Evolutionary conservation across 495 filamentous ascomycete genomes (phyloP), one percentile per base, ranked within the genome.

Genomic region (Penicillium cosmopolitanum): DNA sequence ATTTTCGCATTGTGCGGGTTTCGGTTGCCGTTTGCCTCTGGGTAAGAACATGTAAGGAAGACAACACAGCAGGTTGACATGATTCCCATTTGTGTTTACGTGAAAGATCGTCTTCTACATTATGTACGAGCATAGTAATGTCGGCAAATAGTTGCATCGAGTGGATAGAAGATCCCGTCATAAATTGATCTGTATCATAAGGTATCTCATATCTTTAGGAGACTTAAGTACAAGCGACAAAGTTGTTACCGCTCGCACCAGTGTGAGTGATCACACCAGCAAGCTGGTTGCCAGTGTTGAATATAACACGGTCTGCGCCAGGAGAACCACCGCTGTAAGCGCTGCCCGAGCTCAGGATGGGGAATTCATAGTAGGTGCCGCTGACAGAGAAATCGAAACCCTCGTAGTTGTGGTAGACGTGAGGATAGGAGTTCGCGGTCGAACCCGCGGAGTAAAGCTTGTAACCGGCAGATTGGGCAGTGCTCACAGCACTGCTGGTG

Each of bases 371-470:
- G 75, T 85, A 92, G 0, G 87, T 85, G n/a, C 80, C 80, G 1
- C 68, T 60, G 7, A 84, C 80, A 35, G 80, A 76, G 74, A 93
- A 92, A 55, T 71, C 73, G 70, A 92, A 90, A 40, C 84, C 86
- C 69, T 93, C 89, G 69, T 85, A 85, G 81, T 92, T 79, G 67
- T 90, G 82, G 79, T 90, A 91, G 50, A 77, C 73, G 74, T 92
- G 89, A 0, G 89, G 89, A 70, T 92, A 92, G 61, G 71, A 64
- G 68, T 81, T 77, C 28, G 80, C 78, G 12, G 75, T 79, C 7
- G 73, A 34, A 43, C 83, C 86, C 5, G 67, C 48, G 16, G 74
- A 35, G 56, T 83, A 70, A 34, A 83, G 76, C 4, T 66, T 55
- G 71, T 82, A 85, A 0, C 82, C 86, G 35, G 77, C 70, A 23